Conservation (phyloP, 176 grass and related monocot species). For the Lolium rigidum region DNA sequence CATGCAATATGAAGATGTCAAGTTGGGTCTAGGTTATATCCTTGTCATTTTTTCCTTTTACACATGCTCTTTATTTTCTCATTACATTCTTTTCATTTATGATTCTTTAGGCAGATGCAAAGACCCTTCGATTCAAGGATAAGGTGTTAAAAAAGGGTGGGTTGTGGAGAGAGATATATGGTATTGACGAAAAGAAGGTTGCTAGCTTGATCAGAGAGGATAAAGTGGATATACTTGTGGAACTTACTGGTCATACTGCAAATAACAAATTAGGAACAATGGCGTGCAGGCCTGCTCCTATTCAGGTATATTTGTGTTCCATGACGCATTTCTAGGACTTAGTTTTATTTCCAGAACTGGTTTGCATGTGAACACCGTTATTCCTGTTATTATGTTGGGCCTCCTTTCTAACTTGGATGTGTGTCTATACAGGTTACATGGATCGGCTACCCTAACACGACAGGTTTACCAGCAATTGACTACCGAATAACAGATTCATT, state of each 20-base stretch:
- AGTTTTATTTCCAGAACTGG: slow-evolving; percentile 29
- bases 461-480: slow-evolving; percentile 96
- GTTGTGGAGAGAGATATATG: slow-evolving; percentile 96
- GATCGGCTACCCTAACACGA: slow-evolving; percentile 99
- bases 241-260: slow-evolving; percentile 97
- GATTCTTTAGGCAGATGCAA: slow-evolving; percentile 94
- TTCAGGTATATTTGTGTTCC: slow-evolving; percentile 66
- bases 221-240: slow-evolving; percentile 98
- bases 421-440: slow-evolving; percentile 74
- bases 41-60: not conserved
- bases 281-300: slow-evolving; percentile 91
- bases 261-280: slow-evolving; percentile 97
- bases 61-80: slow-evolving; percentile 33
- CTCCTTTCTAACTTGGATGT: slow-evolving; percentile 32
- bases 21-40: not conserved
- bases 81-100: slow-evolving; percentile 42
- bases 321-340: slow-evolving; percentile 26
- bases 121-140: slow-evolving; percentile 94
- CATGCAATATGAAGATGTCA: slow-evolving; percentile 10
- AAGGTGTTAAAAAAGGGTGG: slow-evolving; percentile 94
- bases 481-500: slow-evolving; percentile 92
- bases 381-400: slow-evolving; percentile 23
- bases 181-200: slow-evolving; percentile 89
- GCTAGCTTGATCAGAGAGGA: slow-evolving; percentile 93
- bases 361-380: slow-evolving; percentile 17